Evolutionary conservation across 2,329 filamentous ascomycete genomes (phyloP).

Genomic region (Ascosphaera aggregata): DNA sequence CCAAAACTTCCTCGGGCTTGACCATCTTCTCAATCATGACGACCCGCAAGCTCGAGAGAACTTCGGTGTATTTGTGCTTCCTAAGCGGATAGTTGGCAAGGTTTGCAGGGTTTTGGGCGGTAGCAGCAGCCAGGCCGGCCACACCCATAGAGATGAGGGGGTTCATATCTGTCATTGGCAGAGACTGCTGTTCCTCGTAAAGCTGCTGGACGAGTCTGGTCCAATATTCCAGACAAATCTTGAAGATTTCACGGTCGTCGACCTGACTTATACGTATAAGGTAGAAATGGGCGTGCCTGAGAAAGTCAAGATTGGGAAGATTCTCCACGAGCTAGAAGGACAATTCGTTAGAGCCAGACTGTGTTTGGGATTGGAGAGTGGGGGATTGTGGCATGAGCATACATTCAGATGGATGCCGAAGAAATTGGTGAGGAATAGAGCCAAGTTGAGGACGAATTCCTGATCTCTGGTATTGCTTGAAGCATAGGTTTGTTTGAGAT

Average conservation of each 20-base stretch:
- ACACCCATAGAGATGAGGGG: constrained; percentile 62
- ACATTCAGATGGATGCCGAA: constrained; percentile 81
- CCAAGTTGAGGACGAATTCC: constrained; percentile 92
- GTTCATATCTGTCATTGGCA: constrained; percentile 83
- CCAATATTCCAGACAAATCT: constrained; percentile 98
- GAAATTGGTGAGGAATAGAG: constrained; percentile 90
- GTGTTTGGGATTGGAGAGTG: no score
- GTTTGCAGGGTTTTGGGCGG: constrained; percentile 62
- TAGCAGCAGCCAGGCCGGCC: constrained; percentile 39
- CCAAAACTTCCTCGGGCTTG: constrained; percentile 84
- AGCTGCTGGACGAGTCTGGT: constrained; percentile 93
- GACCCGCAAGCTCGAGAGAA: constrained; percentile 76
- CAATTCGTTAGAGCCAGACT: constrained; percentile 7
- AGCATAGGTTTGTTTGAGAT: constrained; percentile 77
- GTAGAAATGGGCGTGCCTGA: constrained; percentile 93
- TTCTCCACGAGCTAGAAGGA: constrained; percentile 60
- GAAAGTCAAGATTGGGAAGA: constrained; percentile 79
- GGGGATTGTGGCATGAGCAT: constrained; percentile 6
- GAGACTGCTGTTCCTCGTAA: constrained; percentile 95
- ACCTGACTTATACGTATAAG: constrained; percentile 97
- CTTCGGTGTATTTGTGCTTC: constrained; percentile 94
- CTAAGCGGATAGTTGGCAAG: constrained; percentile 77
- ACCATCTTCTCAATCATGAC: constrained; percentile 99
- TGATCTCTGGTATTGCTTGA: constrained; percentile 84
- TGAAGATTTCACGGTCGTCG: constrained; percentile 97